These are phyloP conservation scores for Colletotrichum sp. DNA, from an alignment of 2,329 filamentous ascomycete species.

Conservation along the genomic window DNA sequence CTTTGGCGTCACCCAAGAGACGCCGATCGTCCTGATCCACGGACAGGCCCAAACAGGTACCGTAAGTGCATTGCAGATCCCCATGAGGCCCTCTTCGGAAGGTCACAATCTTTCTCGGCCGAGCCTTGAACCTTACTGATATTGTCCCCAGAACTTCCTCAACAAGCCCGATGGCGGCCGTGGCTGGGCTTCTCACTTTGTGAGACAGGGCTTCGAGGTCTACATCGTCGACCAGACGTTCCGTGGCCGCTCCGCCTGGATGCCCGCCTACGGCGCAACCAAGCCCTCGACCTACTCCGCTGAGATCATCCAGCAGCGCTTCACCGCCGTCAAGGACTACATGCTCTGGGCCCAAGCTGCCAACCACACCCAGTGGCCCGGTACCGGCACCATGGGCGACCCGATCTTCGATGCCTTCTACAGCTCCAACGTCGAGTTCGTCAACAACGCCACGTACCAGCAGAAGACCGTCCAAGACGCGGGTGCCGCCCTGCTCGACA, in stretches of 20 bases:
- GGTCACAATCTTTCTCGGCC: not conserved
- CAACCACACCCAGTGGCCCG: conserved; percentile 49
- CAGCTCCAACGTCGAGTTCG: conserved; percentile 42
- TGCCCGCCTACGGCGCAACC: conserved; percentile 32
- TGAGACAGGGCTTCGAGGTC: conserved; percentile 49
- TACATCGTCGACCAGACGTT: conserved; percentile 53
- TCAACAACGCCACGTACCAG: conserved; percentile 35
- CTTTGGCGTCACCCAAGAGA: conserved; percentile 24
- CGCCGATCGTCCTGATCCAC: conserved; percentile 48
- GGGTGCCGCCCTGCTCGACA: conserved; percentile 46
- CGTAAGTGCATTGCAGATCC: conserved; percentile 28
- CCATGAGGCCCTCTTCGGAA: not conserved
- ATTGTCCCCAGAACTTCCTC: conserved; percentile 42
- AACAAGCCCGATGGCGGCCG: conserved; percentile 50
- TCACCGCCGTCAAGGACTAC: conserved; percentile 39
- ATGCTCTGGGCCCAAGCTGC: conserved; percentile 43
- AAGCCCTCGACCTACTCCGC: conserved; percentile 32
- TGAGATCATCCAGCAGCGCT: conserved; percentile 39
- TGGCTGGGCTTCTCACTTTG: conserved; percentile 54
- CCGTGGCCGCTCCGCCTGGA: conserved; percentile 49
- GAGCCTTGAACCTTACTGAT: not conserved
- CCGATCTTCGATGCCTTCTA: conserved; percentile 46
- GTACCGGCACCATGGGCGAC: conserved; percentile 42
- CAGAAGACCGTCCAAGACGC: conserved; percentile 42
- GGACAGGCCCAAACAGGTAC: conserved; percentile 46